A percentile compares a stretch with the other conserved stretches of the same genome.
Evolutionary conservation across 192 early-diverging fungal genomes (phyloP).

Genomic region (Globomyces pollinis-pini): DNA sequence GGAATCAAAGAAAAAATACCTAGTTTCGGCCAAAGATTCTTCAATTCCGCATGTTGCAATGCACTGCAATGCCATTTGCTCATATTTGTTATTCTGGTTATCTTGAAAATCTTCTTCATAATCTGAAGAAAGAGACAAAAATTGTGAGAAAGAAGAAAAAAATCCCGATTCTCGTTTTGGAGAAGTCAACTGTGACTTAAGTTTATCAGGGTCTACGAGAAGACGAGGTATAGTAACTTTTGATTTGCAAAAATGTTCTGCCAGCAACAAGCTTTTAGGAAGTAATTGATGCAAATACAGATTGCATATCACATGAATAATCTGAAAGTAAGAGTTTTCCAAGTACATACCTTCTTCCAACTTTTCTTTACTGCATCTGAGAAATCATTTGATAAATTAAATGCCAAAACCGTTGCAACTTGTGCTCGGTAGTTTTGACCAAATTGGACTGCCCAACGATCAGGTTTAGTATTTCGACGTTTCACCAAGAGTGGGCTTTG

Average conservation of each 20-base stretch:
- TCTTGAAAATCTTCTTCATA: conserved; percentile 44
- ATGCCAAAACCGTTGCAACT: conserved; percentile 79
- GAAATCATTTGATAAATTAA: conserved; percentile 63
- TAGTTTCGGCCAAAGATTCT: conserved; percentile 54
- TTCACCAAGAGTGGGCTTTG: neutral
- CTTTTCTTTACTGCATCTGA: conserved; percentile 57
- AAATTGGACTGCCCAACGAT: conserved; percentile 69
- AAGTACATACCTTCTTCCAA: conserved; percentile 77
- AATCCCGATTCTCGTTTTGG: conserved; percentile 57
- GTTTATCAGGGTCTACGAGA: conserved; percentile 20
- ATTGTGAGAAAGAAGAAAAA: conserved; percentile 69
- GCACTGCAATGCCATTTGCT: conserved; percentile 58
- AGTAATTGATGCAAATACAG: conserved; percentile 72
- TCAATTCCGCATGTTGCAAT: conserved; percentile 64
- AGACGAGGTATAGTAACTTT: conserved; percentile 60
- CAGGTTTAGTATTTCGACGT: conserved; percentile 16
- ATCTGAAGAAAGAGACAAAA: conserved; percentile 55
- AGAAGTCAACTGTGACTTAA: conserved; percentile 15
- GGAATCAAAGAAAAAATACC: neutral
- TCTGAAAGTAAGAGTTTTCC: too few relatives aligned
- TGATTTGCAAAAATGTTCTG: conserved; percentile 68
- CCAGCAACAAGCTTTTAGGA: conserved; percentile 54
- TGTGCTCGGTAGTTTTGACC: conserved; percentile 85
- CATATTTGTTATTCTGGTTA: conserved; percentile 60
- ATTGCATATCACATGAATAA: conserved; percentile 62